Evolutionary conservation across 129 eudicot genomes (phyloP), one percentile per base, ranked within the genome.

Genomic region (Arctium lappa): DNA sequence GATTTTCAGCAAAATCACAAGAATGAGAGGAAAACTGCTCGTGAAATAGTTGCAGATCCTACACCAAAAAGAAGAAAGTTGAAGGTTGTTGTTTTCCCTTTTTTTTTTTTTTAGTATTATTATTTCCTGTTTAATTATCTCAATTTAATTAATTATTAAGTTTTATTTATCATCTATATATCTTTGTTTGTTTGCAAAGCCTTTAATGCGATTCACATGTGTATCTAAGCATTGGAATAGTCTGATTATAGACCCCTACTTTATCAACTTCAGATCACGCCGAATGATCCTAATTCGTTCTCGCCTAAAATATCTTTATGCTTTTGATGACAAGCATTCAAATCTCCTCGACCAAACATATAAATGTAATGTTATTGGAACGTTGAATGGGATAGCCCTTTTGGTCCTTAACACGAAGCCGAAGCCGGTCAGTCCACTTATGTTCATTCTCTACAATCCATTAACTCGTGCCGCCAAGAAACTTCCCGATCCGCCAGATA

Each of bases 191-290:
- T 53, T 9, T 39, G 36, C 46, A 39, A 74, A 81, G 74, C 22
- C 80, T 15, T 73, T 74, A 65, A 18, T 74, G 30, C 48, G 80
- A 16, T 62, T 18, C 22, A 40, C 75, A 74, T 63, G 85, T 33
- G 85, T 32, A 10, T 81, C 85, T 1, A 75, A 40, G 36, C 84
- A 38, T 22, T 73, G 79, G 74, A 81, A 81, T 30, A 62, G 73
- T 81, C 12, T 81, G 15, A 63, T 81, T 37, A 73, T 79, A 29
- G 84, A 81, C 38, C 73, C 73, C 0, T 38, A 37, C 31, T 62
- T 81, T 63, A 63, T 62, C 74, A 81, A 73, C 74, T 31, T 68
- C n/a, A 74, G 74, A 74, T 63, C 79, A 72, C 71, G 79, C 74
- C 73, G 83, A 81, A 81, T 27, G 80, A 40, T 75, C 36, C 38